A percentile compares a stretch with the other conserved stretches of the same genome.
These are phyloP conservation scores for Delonix regia DNA, from an alignment of 306 rosid genomes.

Conservation along the genomic window DNA sequence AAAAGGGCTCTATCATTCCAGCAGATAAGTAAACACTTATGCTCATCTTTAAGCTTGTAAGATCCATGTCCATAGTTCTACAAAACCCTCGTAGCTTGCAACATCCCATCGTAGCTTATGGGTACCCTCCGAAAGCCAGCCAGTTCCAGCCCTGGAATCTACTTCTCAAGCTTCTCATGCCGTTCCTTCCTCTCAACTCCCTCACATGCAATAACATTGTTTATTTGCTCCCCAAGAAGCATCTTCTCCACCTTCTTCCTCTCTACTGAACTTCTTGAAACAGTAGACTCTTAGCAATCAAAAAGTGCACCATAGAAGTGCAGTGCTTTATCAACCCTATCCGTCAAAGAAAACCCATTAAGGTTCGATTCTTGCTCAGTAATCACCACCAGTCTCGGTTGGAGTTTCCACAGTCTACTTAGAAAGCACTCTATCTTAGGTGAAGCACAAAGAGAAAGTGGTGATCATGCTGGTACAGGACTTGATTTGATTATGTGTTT, in stretches of 20 bases:
- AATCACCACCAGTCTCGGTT: conserved; percentile 60
- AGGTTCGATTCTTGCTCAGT: conserved; percentile 65
- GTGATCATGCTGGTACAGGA: conserved; percentile 50
- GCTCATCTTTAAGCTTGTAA: conserved; percentile 46
- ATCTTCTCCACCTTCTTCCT: conserved; percentile 60
- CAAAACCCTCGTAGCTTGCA: conserved; percentile 48
- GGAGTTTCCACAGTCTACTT: conserved; percentile 42
- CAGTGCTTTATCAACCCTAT: conserved; percentile 53
- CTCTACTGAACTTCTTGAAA: conserved; percentile 40
- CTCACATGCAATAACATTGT: conserved; percentile 70
- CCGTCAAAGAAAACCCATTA: conserved; percentile 49
- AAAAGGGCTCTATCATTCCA: conserved; percentile 64
- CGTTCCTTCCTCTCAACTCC: conserved; percentile 67
- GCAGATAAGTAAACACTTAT: conserved; percentile 52
- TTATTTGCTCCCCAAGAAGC: conserved; percentile 73
- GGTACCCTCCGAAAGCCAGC: conserved; percentile 59
- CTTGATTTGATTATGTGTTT: conserved; percentile 42
- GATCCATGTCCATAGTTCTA: conserved; percentile 49
- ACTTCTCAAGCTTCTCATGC: conserved; percentile 64
- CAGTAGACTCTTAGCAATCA: conserved; percentile 64
- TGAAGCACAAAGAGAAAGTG: conserved; percentile 43
- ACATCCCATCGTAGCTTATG: conserved; percentile 50
- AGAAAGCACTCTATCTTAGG: conserved; percentile 26
- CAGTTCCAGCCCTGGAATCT: conserved; percentile 65
- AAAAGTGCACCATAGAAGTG: conserved; percentile 61